phyloP scores from a whole-genome alignment of 306 rosid genomes.

The Cucumis cinereus region DNA sequence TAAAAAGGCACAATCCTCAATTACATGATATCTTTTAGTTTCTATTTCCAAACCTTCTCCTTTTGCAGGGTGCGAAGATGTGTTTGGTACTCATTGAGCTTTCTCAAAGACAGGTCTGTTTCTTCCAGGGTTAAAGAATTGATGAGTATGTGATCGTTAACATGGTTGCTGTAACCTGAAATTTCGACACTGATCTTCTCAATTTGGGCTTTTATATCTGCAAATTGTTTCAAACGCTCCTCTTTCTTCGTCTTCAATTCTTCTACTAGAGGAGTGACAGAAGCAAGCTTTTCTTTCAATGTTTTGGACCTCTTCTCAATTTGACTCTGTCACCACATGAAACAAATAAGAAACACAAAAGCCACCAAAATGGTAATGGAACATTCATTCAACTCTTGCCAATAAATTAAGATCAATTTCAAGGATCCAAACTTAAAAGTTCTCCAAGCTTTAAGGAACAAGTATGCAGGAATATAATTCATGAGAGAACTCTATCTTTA shows the following conservation, averaged over 20 bases:
- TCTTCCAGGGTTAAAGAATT: conserved; percentile 34
- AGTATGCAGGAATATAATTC: not conserved
- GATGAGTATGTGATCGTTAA: conserved; percentile 18
- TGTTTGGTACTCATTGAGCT: conserved; percentile 70
- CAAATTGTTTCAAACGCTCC: conserved; percentile 72
- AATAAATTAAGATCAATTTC: not conserved
- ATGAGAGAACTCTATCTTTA: conserved; percentile 13
- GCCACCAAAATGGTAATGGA: conserved; percentile 4
- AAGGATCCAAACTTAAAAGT: not conserved
- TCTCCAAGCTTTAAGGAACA: not conserved
- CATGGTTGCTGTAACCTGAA: conserved; percentile 38
- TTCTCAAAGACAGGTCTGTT: conserved; percentile 70
- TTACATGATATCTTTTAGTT: conserved; percentile 3
- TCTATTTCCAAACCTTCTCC: conserved; percentile 57
- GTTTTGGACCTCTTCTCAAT: conserved; percentile 56
- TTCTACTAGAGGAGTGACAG: conserved; percentile 72
- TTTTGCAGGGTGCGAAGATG: conserved; percentile 70
- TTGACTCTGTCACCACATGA: conserved; percentile 38
- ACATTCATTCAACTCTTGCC: not conserved
- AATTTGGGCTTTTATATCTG: conserved; percentile 54
- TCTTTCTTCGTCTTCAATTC: conserved; percentile 64
- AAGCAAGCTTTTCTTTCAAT: conserved; percentile 76
- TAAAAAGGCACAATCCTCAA: not conserved
- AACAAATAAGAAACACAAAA: conserved; percentile 15
- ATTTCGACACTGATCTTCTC: conserved; percentile 83